A percentile compares a stretch with the other conserved stretches of the same genome.
phyloP scores from a whole-genome alignment of 805 yeast genomes.

The Dipodascopsis tothii region DNA sequence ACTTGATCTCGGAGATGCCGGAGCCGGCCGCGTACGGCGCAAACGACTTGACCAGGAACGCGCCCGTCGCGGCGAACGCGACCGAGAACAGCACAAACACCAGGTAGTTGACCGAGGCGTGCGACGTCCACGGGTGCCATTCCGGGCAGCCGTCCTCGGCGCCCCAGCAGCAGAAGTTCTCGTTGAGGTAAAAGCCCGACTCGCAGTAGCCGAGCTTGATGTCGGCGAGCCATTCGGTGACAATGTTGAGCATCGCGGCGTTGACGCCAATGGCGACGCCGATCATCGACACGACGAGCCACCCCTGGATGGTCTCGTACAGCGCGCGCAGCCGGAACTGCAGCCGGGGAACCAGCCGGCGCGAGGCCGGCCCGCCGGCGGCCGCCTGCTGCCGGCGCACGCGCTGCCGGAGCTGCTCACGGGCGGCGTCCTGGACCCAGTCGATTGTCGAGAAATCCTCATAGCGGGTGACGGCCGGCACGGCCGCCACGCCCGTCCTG shows the following conservation, averaged over 20 bases:
- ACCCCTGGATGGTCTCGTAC: constrained; percentile 41
- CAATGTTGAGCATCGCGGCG: constrained; percentile 72
- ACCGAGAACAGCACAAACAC: constrained; percentile 55
- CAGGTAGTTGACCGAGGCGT: constrained; percentile 40
- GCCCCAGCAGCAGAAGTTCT: constrained; percentile 77
- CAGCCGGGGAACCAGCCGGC: constrained; percentile 1
- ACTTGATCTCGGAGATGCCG: constrained; percentile 94
- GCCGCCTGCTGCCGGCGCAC: constrained; percentile 7
- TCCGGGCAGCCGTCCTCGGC: constrained; percentile 45
- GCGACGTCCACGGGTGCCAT: constrained; percentile 64
- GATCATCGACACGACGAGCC: constrained; percentile 67
- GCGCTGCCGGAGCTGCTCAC: constrained; percentile 27
- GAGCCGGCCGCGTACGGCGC: constrained; percentile 95
- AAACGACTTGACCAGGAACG: constrained; percentile 55
- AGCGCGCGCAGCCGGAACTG: constrained; percentile 15
- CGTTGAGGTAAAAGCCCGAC: constrained; percentile 58
- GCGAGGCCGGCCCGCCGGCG: constrained; percentile 4
- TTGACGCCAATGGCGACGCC: constrained; percentile 74
- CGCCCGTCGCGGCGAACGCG: constrained; percentile 56
- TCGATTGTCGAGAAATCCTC: constrained; percentile 45
- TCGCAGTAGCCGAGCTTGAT: constrained; percentile 73
- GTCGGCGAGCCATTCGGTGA: constrained; percentile 81
- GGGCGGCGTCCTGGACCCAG: constrained; percentile 51
- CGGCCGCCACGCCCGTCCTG: not conserved
- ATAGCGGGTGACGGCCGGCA: constrained; percentile 38